A percentile compares a stretch with the other conserved stretches of the same genome.
Evolutionary conservation across 192 early-diverging fungal genomes (phyloP).

Genomic region (Lobosporangium transversale): DNA sequence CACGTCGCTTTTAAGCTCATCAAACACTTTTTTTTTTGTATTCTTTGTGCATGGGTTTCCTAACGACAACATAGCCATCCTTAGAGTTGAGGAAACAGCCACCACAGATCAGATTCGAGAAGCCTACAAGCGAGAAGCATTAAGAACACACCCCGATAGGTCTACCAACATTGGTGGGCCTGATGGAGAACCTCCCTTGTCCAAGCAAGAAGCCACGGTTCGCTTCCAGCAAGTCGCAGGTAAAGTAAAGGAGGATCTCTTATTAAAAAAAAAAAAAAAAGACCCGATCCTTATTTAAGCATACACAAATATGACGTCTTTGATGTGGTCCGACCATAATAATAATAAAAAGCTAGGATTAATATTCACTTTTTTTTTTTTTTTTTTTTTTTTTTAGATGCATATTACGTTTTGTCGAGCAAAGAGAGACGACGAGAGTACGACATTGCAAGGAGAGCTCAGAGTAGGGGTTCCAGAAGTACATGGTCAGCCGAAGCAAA

Average conservation of each 20-base stretch:
- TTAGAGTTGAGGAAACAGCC: conserved; percentile 69
- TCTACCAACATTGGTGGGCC: conserved; percentile 63
- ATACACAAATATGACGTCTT: too few relatives aligned
- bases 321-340: not conserved
- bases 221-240: conserved; percentile 77
- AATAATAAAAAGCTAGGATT: not conserved
- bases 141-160: conserved; percentile 77
- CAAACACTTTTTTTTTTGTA: too few relatives aligned
- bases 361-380: not conserved
- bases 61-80: conserved; percentile 22
- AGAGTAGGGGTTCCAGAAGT: conserved; percentile 1
- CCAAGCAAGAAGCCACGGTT: conserved; percentile 47
- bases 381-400: conserved; percentile 54
- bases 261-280: not conserved
- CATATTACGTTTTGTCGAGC: conserved; percentile 80
- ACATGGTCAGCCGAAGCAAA: conserved; percentile 13
- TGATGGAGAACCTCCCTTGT: conserved; percentile 28
- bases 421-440: conserved; percentile 57
- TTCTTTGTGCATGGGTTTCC: too few relatives aligned
- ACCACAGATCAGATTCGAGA: conserved; percentile 74
- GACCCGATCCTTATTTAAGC: not conserved
- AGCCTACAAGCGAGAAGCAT: conserved; percentile 83
- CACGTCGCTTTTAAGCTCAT: too few relatives aligned
- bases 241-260: too few relatives aligned
- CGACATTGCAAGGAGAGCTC: conserved; percentile 51